Evolutionary conservation across 805 yeast species (phyloP).

Genomic region (Candida pseudoglaebosa): DNA sequence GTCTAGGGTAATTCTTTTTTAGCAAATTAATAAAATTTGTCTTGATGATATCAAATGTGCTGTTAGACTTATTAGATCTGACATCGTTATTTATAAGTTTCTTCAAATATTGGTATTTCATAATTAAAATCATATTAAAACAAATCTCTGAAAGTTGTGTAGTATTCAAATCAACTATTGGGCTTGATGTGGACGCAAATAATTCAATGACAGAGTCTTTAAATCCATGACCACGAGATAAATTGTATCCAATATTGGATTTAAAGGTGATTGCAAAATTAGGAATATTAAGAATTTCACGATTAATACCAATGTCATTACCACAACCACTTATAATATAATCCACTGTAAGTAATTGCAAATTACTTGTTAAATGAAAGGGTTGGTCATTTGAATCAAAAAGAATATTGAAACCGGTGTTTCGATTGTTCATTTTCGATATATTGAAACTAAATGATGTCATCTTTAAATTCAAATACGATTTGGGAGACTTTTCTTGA

Average conservation of each 20-base stretch:
- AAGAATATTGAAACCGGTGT: slow-evolving; percentile 39
- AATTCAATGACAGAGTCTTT: slow-evolving; percentile 34
- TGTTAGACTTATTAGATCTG: slow-evolving; percentile 4
- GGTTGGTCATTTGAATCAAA: slow-evolving; percentile 33
- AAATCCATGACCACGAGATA: slow-evolving; percentile 33
- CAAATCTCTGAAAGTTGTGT: slow-evolving; percentile 27
- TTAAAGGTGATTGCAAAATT: slow-evolving; percentile 31
- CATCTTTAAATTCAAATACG: slow-evolving; percentile 20
- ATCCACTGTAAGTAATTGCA: slow-evolving; percentile 28
- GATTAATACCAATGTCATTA: slow-evolving; percentile 4
- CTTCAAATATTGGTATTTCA: slow-evolving; percentile 22
- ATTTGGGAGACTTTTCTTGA: slow-evolving; percentile 13
- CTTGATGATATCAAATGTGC: slow-evolving; percentile 6
- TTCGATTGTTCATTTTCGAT: slow-evolving; percentile 15
- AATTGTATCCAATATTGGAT: slow-evolving; percentile 30
- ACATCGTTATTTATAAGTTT: slow-evolving; percentile 8
- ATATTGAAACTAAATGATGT: slow-evolving; percentile 25
- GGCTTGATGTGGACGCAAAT: slow-evolving; percentile 35
- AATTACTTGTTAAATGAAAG: slow-evolving; percentile 27
- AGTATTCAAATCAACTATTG: slow-evolving; percentile 35
- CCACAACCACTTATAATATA: slow-evolving; percentile 11
- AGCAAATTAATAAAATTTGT: slow-evolving; percentile 18
- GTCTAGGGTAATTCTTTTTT: slow-evolving; percentile 28
- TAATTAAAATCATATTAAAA: slow-evolving; percentile 28
- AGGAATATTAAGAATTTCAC: slow-evolving; percentile 33